Percentiles rank a stretch among this genome's conserved stretches.
Conservation (phyloP, 495 filamentous ascomycete species). For the Aspergillus olivimuriae region DNA sequence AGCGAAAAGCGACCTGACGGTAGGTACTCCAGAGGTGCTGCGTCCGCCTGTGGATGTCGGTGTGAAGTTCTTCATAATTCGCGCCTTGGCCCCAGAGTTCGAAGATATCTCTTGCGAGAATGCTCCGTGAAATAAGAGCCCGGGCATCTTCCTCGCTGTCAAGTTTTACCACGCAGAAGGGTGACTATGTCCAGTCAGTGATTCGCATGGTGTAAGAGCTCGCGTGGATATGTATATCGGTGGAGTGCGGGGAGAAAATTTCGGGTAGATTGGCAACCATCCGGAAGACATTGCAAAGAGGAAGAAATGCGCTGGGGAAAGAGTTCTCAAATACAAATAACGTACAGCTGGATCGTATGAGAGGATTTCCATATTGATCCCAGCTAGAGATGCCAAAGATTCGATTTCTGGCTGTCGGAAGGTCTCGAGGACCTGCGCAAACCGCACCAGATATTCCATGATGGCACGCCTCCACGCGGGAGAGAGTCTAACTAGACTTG, state of each 20-base stretch:
- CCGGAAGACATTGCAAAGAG: background rate
- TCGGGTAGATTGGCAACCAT: background rate
- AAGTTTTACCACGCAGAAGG: slow-evolving; percentile 75
- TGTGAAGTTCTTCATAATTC: slow-evolving; percentile 63
- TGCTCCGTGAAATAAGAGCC: slow-evolving; percentile 62
- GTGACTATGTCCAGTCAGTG: slow-evolving; percentile 53
- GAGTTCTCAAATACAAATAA: slow-evolving; percentile 6
- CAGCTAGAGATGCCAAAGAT: slow-evolving; percentile 64
- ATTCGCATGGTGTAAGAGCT: too few species aligned
- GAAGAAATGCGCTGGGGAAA: background rate
- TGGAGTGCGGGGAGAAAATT: slow-evolving; percentile 5
- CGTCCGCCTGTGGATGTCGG: slow-evolving; percentile 50
- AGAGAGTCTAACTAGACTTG: too few species aligned
- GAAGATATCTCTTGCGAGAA: slow-evolving; percentile 74
- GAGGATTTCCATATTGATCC: slow-evolving; percentile 62
- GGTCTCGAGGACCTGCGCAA: slow-evolving; percentile 82
- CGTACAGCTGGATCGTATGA: slow-evolving; percentile 68
- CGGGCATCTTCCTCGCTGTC: slow-evolving; percentile 57
- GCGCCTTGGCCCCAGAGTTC: slow-evolving; percentile 79
- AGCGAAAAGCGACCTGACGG: slow-evolving; percentile 62
- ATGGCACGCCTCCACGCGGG: too few species aligned
- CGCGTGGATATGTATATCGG: too few species aligned
- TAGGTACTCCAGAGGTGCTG: slow-evolving; percentile 61
- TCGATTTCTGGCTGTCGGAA: slow-evolving; percentile 86
- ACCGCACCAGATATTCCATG: slow-evolving; percentile 83